Evolutionary conservation across 2,329 filamentous ascomycete genomes (phyloP), one percentile per base, ranked within the genome.

Genomic region (Drechslerella coelobrocha): DNA sequence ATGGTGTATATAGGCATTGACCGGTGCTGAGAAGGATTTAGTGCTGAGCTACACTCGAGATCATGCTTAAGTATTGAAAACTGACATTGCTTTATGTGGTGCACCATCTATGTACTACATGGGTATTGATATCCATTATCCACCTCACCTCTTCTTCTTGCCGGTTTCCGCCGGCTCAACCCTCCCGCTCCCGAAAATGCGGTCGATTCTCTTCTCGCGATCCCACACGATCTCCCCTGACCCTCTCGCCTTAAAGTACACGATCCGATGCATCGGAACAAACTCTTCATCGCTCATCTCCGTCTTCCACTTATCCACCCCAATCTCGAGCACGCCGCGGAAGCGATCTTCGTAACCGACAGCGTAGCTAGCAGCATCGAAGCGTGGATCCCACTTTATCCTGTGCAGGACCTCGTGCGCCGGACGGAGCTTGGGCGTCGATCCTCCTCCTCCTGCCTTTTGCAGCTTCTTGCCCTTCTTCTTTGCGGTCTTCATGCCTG

Each of bases 201-300:
- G 77, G 75, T 87, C 85, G 52, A 80, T 80, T 73, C 84, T 82
- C 71, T 79, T 80, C 73, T 80, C 80, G 71, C 83, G 78, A 74
- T 88, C 84, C 85, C 86, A 88, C 2, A 87, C 79, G n/a, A 83
- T 77, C 2, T 75, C 76, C 0, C 80, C 80, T 68, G 85, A 84
- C 62, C 81, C 83, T 75, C 77, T 81, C 9, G 82, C 80, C 77
- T 82, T 85, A 75, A 88, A 88, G 76, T 86, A 87, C 61, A 86
- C 76, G 72, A 88, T 85, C 14, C 86, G 81, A 75, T 88, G 85
- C 77, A 87, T 84, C 5, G 86, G 86, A 61, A 88, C 87, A 74
- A 87, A 88, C 77, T 88, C 86, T 68, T 88, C 85, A 73, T 88
- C 83, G 29, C 85, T 87, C 77, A 84, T 83, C 74, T 87, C 85